Percentiles rank a stretch among this genome's conserved stretches.
These are phyloP conservation scores for Knufia fluminis DNA, from an alignment of 2,329 filamentous ascomycete species.

Conservation along the genomic window DNA sequence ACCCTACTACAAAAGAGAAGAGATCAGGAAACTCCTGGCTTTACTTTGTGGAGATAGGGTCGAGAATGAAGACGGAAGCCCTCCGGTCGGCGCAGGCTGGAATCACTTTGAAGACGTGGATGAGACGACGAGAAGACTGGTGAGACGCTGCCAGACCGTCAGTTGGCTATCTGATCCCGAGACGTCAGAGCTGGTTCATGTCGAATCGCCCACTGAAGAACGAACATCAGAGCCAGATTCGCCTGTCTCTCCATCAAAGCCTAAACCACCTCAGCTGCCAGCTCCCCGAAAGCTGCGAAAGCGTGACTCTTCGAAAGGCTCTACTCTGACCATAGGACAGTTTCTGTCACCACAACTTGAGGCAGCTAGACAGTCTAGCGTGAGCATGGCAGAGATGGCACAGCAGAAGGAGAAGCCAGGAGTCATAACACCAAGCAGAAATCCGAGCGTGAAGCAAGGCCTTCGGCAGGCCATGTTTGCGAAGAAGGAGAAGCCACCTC, in stretches of 20 bases:
- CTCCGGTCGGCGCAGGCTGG: constrained; percentile 26
- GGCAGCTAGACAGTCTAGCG: constrained; percentile 58
- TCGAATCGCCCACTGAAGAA: constrained; percentile 20
- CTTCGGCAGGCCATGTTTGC: constrained; percentile 16
- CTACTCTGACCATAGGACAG: constrained; percentile 21
- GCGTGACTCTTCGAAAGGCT: constrained; percentile 25
- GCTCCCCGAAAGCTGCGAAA: constrained; percentile 29
- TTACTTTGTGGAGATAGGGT: constrained; percentile 67
- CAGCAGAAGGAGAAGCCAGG: constrained; percentile 73
- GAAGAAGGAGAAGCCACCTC: constrained; percentile 22
- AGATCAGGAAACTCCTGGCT: constrained; percentile 66
- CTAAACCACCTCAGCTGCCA: constrained; percentile 38
- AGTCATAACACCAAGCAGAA: constrained; percentile 66
- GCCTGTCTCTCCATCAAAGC: constrained; percentile 18
- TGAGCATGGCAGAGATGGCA: constrained; percentile 71
- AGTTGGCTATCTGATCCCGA: constrained; percentile 36
- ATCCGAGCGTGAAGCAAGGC: constrained; percentile 23
- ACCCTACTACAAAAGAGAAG: constrained; percentile 83
- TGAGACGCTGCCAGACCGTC: constrained; percentile 37
- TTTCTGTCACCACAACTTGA: constrained; percentile 40
- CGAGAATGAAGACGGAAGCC: constrained; percentile 32
- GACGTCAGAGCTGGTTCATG: constrained; percentile 21
- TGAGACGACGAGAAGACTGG: constrained; percentile 40
- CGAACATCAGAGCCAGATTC: constrained; percentile 15
- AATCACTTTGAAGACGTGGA: constrained; percentile 43